phyloP scores from a whole-genome alignment of 306 rosid species.

The Pachyrhizus erosus region DNA sequence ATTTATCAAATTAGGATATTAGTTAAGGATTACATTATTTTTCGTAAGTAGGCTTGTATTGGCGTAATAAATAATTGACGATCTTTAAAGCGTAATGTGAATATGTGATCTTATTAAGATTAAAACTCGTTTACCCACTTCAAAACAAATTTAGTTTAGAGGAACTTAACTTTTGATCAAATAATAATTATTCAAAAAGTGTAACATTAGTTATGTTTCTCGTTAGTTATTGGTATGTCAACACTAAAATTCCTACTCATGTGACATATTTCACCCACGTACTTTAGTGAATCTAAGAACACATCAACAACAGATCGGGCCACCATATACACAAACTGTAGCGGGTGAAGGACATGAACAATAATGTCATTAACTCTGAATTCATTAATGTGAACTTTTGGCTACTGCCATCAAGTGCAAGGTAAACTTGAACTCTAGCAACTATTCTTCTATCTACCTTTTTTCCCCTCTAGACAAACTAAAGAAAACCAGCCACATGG shows the following conservation, averaged over 20 bases:
- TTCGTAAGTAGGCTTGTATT: neutral
- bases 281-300: conserved; percentile 17
- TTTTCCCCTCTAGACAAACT: conserved; percentile 3
- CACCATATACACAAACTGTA: neutral
- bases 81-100: neutral
- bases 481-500: neutral
- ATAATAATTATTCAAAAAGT: neutral
- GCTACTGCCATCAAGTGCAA: neutral
- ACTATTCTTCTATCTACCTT: conserved; percentile 24
- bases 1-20: neutral
- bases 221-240: neutral
- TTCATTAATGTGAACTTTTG: neutral
- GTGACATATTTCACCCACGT: neutral
- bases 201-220: neutral
- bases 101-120: neutral
- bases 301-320: neutral
- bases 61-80: neutral
- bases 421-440: conserved; percentile 26
- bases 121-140: neutral
- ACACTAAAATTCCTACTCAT: neutral
- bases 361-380: conserved; percentile 17
- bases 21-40: neutral
- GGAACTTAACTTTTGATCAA: neutral
- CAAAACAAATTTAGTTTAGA: neutral
- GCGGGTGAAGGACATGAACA: conserved; percentile 5